Percentiles rank a stretch among this genome's conserved stretches.
These are phyloP conservation scores for Nitzschia palea DNA, from an alignment of 108 stramenopile species.

Conservation along the genomic window DNA sequence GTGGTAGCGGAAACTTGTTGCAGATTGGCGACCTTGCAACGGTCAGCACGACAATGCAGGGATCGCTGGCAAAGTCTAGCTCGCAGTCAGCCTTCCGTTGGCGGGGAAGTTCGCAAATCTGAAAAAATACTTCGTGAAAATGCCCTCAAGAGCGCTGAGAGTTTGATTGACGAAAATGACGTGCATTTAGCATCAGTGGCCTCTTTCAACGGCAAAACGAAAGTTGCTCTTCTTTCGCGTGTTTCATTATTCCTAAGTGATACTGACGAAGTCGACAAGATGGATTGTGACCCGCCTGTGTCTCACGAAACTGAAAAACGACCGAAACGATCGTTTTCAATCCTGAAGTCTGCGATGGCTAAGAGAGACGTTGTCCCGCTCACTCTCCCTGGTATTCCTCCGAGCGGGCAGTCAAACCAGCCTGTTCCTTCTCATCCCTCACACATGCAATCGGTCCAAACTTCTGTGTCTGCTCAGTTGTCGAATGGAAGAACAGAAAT, in stretches of 20 bases:
- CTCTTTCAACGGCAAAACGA: neutral
- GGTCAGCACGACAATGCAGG: conserved; percentile 57
- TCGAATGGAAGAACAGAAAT: conserved; percentile 58
- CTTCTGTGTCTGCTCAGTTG: conserved; percentile 48
- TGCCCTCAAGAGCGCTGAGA: neutral
- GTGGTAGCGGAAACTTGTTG: too few species aligned
- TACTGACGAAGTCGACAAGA: too few species aligned
- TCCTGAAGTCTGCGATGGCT: conserved; percentile 15
- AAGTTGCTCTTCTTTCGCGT: neutral
- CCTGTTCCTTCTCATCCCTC: conserved; percentile 64
- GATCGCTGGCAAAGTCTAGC: conserved; percentile 60
- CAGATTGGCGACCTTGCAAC: neutral
- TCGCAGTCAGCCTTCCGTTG: conserved; percentile 13
- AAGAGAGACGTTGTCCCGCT: conserved; percentile 43
- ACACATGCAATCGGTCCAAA: conserved; percentile 68
- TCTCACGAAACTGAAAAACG: neutral
- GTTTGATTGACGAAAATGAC: neutral
- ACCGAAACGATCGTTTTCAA: conserved; percentile 7
- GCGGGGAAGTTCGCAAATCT: conserved; percentile 7
- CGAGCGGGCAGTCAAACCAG: conserved; percentile 25
- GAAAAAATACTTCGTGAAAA: conserved; percentile 19
- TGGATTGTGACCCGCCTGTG: neutral
- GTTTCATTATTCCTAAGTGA: neutral
- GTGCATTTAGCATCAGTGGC: neutral
- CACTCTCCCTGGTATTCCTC: conserved; percentile 48